Conservation (phyloP, 345 rosid species). For the Gossypium mustelinum region DNA sequence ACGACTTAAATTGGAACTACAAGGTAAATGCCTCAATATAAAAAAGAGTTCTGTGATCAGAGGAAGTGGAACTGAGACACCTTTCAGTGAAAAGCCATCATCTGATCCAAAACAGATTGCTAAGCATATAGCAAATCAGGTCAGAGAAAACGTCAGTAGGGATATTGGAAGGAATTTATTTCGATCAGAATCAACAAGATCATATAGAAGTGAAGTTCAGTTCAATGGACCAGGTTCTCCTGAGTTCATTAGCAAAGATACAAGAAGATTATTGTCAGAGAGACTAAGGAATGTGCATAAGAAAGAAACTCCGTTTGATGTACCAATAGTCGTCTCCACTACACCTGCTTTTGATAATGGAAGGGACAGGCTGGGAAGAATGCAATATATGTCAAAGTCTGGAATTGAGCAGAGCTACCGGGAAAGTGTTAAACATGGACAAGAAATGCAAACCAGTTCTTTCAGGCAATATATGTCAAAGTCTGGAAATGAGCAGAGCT, state of each 20-base stretch:
- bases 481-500: slow-evolving; percentile 21
- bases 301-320: slow-evolving; percentile 36
- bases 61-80: slow-evolving; percentile 81
- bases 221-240: slow-evolving; percentile 48
- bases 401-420: slow-evolving; percentile 24
- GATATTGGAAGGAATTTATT: slow-evolving; percentile 39
- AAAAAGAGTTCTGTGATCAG: slow-evolving; percentile 45
- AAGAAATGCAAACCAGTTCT: slow-evolving; percentile 44
- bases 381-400: slow-evolving; percentile 21
- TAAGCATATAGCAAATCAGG: slow-evolving; percentile 38
- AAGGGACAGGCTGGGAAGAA: slow-evolving; percentile 21
- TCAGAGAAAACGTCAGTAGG: slow-evolving; percentile 41
- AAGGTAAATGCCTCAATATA: slow-evolving; percentile 45
- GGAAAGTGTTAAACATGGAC: slow-evolving; percentile 37
- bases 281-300: slow-evolving; percentile 59
- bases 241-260: slow-evolving; percentile 59
- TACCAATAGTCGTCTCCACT: slow-evolving; percentile 28
- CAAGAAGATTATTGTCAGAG: slow-evolving; percentile 57
- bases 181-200: slow-evolving; percentile 66
- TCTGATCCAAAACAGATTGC: slow-evolving; percentile 49
- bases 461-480: slow-evolving; percentile 27
- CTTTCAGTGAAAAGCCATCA: slow-evolving; percentile 58
- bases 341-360: slow-evolving; percentile 38
- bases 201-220: slow-evolving; percentile 55
- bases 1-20: slow-evolving; percentile 63